Evolutionary conservation across 225 moss, liverwort and hornwort species (phyloP), one percentile per base, ranked within the genome.

Genomic region (Physcomitrellopsis africana): DNA sequence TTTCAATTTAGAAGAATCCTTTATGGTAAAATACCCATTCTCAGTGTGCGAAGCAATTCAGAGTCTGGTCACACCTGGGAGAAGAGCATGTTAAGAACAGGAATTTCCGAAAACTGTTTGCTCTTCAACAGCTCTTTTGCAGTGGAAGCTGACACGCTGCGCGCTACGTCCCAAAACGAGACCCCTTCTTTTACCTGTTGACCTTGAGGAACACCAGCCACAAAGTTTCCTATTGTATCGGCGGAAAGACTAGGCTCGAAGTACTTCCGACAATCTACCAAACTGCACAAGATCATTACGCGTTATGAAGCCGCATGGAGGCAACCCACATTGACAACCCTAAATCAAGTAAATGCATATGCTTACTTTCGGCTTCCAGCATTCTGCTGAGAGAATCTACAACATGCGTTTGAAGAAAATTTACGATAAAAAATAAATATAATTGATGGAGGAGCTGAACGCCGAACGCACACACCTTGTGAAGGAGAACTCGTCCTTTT

Each of bases 61-160:
- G 11, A 11, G 49, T 11, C 4, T 4, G 7, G 7, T 37, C 32
- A 37, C n/a, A 80, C 84, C 70, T 80, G 80, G 7, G 84, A 74
- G 74, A 84, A 94, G 27, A 96, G 94, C 94, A 96, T 84, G 88
- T 96, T 94, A 18, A 96, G 81, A 3, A 96, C 96, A 42, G 94
- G 86, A 19, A 94, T 76, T 64, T 94, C 96, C 1, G 94, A 82
- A 27, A 96, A 94, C 0, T 92, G 91, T 51, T 86, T 82, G 29
- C 80, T 70, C 77, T 89, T 96, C 24, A 82, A 88, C 10, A 92
- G 18, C 3, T 94, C 92, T 72, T 91, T 91, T 1, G 79, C 86
- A 2, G 70, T 81, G 9, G 51, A 46, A 19, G 79, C 29, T 0
- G 96, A 88, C 11, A 94, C 74, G 69, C 49, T 89, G 3, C 96